A percentile compares a stretch with the other conserved stretches of the same genome.
phyloP scores from a whole-genome alignment of 78 protist genomes.

The Dictyostelium citrinum region DNA sequence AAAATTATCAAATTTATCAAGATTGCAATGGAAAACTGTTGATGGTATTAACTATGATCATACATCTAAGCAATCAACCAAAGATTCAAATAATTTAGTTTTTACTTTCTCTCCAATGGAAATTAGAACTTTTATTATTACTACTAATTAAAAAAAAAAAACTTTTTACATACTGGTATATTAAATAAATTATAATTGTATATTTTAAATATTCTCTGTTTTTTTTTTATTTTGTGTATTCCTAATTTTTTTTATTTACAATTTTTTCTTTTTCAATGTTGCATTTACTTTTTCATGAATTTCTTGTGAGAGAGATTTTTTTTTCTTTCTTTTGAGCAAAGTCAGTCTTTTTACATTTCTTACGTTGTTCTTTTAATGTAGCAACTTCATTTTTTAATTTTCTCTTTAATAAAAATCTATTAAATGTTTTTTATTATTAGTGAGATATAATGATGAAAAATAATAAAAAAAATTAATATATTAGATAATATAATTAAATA shows the following conservation, averaged over 20 bases:
- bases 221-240: too few species aligned
- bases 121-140: conserved; percentile 67
- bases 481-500: too few species aligned
- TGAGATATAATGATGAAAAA: not conserved
- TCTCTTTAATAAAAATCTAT: conserved; percentile 18
- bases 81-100: not conserved
- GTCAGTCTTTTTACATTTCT: conserved; percentile 9
- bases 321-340: not conserved
- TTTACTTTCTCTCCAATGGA: conserved; percentile 48
- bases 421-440: not conserved
- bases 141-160: not conserved
- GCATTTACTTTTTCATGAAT: conserved; percentile 11
- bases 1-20: conserved; percentile 17
- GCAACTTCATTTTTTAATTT: conserved; percentile 4
- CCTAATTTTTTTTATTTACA: not conserved
- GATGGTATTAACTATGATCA: not conserved
- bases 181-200: not conserved
- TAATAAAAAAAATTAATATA: not conserved
- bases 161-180: not conserved
- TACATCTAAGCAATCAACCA: not conserved
- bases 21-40: conserved; percentile 45
- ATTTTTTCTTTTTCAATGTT: conserved; percentile 12
- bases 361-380: conserved; percentile 1
- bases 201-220: not conserved
- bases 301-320: conserved; percentile 12